Percentiles rank a stretch among this genome's conserved stretches.
phyloP scores from a whole-genome alignment of 176 grass and related monocot genomes.

The Stipa capillata region DNA sequence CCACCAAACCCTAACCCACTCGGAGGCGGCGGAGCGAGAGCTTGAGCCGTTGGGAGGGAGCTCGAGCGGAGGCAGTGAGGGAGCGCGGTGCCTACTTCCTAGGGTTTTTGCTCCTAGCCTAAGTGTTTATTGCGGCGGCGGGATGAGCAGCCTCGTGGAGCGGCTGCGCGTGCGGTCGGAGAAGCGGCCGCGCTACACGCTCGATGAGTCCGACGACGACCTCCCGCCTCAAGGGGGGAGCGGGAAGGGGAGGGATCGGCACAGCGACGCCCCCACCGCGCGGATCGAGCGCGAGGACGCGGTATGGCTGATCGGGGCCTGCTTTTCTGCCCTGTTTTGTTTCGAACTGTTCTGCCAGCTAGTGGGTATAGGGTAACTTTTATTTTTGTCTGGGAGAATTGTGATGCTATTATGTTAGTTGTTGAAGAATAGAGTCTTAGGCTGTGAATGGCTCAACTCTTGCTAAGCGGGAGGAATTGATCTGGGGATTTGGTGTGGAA shows the following conservation, averaged over 20 bases:
- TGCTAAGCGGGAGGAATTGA: background rate
- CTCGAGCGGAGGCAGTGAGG: background rate
- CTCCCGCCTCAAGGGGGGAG: conserved; percentile 26
- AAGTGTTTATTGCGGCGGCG: background rate
- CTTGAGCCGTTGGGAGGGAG: background rate
- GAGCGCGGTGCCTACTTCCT: background rate
- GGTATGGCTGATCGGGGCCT: conserved; percentile 35
- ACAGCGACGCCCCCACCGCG: conserved; percentile 44
- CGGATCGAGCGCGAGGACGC: conserved; percentile 65
- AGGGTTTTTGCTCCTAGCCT: conserved; percentile 8
- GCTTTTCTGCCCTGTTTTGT: background rate
- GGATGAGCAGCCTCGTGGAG: conserved; percentile 97
- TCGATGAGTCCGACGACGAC: conserved; percentile 92
- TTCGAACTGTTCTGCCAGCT: conserved; percentile 19
- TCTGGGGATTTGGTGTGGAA: conserved; percentile 5
- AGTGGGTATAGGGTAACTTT: background rate
- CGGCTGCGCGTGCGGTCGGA: conserved; percentile 91
- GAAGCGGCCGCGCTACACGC: conserved; percentile 71
- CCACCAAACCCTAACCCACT: conserved; percentile 42
- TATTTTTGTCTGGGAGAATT: no score
- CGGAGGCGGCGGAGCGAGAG: background rate
- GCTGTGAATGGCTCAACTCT: background rate
- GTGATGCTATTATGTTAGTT: background rate
- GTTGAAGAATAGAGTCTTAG: background rate
- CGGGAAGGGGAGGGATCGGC: conserved; percentile 43